These are phyloP conservation scores for Myxozyma geophila DNA, from an alignment of 805 yeast genomes.

Conservation along the genomic window DNA sequence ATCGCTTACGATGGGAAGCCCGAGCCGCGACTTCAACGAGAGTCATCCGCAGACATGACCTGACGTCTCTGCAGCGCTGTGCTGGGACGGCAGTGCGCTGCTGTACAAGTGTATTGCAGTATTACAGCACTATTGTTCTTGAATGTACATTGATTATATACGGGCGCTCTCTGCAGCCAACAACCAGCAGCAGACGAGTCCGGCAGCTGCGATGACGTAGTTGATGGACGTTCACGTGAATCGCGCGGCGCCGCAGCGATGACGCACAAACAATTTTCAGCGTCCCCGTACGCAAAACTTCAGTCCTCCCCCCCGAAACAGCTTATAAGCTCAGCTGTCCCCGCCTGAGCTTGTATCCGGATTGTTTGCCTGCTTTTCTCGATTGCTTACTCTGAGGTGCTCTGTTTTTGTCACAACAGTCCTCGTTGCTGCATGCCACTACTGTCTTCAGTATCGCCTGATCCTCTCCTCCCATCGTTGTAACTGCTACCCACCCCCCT, in stretches of 20 bases:
- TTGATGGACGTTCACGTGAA: neutral
- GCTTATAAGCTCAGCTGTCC: neutral
- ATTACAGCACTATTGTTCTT: no score
- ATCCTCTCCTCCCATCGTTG: no score
- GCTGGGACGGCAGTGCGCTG: no score
- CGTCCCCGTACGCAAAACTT: neutral
- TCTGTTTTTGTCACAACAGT: neutral
- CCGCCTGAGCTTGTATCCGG: neutral
- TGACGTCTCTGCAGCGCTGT: neutral
- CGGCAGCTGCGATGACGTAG: neutral
- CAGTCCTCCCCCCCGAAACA: neutral
- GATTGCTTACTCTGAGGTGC: neutral
- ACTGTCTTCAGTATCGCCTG: no score
- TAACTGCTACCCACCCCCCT: no score
- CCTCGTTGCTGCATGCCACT: neutral
- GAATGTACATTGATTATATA: no score
- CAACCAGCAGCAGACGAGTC: neutral
- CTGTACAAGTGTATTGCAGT: no score
- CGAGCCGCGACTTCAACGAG: no score
- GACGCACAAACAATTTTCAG: neutral
- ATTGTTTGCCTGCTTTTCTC: neutral
- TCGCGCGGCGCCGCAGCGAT: conserved; percentile 9
- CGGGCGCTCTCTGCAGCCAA: neutral
- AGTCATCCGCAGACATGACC: neutral
- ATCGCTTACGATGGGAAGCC: no score